phyloP scores from a whole-genome alignment of 2,329 filamentous ascomycete genomes.

The Pyrenophora teres region DNA sequence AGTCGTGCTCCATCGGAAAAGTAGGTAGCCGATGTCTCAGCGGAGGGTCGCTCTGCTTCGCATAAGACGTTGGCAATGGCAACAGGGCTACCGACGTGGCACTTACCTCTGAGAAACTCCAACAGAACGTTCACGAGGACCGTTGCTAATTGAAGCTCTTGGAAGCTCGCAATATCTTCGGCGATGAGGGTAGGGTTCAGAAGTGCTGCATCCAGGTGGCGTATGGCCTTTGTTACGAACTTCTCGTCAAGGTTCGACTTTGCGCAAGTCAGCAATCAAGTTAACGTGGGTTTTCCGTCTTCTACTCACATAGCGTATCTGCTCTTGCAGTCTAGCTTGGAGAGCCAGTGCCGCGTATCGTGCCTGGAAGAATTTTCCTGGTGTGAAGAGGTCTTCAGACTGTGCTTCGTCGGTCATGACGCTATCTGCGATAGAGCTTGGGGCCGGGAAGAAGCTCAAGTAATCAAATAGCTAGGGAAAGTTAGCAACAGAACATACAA shows the following conservation, averaged over 20 bases:
- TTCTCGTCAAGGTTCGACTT: slow-evolving; percentile 40
- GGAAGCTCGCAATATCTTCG: slow-evolving; percentile 22
- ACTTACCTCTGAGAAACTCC: slow-evolving; percentile 43
- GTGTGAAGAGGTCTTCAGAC: slow-evolving; percentile 39
- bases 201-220: slow-evolving; percentile 36
- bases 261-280: slow-evolving; percentile 13
- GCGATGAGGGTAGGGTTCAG: slow-evolving; percentile 34
- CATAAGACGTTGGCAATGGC: slow-evolving; percentile 27
- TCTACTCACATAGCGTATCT: slow-evolving; percentile 36
- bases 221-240: slow-evolving; percentile 40
- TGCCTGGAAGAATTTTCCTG: slow-evolving; percentile 43
- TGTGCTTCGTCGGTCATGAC: slow-evolving; percentile 30
- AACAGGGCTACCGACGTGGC: neutral
- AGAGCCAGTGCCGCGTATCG: slow-evolving; percentile 42
- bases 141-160: slow-evolving; percentile 34
- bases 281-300: neutral
- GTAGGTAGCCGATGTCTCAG: slow-evolving; percentile 38
- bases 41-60: slow-evolving; percentile 40
- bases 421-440: slow-evolving; percentile 34
- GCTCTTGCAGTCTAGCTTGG: slow-evolving; percentile 36
- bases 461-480: slow-evolving; percentile 41
- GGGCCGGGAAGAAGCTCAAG: slow-evolving; percentile 39
- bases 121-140: slow-evolving; percentile 37
- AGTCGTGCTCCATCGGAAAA: slow-evolving; percentile 38
- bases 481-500: slow-evolving; percentile 16